phyloP scores from a whole-genome alignment of 2,329 filamentous ascomycete genomes.

The Decorospora gaudefroyi region DNA sequence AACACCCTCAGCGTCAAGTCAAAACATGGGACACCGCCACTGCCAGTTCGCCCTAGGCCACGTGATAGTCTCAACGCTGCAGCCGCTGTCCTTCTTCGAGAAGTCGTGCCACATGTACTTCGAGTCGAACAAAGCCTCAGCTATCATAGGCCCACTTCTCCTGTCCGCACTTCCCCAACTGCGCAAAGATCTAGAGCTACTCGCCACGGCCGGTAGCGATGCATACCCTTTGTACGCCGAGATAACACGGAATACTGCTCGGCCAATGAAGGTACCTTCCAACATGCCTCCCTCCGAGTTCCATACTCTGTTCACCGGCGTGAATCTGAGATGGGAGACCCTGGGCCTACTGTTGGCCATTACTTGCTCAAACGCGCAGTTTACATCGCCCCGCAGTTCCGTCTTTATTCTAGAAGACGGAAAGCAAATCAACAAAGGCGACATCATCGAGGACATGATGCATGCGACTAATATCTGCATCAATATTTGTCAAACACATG shows the following conservation, averaged over 20 bases:
- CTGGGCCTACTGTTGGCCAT: conserved; percentile 38
- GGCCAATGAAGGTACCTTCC: conserved; percentile 39
- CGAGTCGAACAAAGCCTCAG: conserved; percentile 30
- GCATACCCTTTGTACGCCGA: conserved; percentile 32
- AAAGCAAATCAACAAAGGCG: conserved; percentile 36
- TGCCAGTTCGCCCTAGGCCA: conserved; percentile 38
- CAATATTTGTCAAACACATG: conserved; percentile 42
- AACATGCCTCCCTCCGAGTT: conserved; percentile 41
- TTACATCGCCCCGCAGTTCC: conserved; percentile 36
- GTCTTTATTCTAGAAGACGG: conserved; percentile 41
- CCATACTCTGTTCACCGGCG: conserved; percentile 42
- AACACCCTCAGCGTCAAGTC: conserved; percentile 26
- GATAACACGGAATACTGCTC: conserved; percentile 41
- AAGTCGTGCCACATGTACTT: conserved; percentile 37
- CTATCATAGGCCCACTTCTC: conserved; percentile 37
- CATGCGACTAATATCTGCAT: conserved; percentile 45
- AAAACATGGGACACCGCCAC: conserved; percentile 30
- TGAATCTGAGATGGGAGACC: conserved; percentile 44
- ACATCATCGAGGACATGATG: conserved; percentile 43
- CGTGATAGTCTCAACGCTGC: conserved; percentile 36
- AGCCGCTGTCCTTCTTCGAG: conserved; percentile 39
- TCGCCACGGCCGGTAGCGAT: conserved; percentile 25
- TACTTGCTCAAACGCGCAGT: conserved; percentile 39
- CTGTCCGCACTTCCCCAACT: conserved; percentile 40
- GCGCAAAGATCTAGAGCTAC: conserved; percentile 35